Conservation (phyloP, 2,329 filamentous ascomycete species). For the Didymellaceae sp. region DNA sequence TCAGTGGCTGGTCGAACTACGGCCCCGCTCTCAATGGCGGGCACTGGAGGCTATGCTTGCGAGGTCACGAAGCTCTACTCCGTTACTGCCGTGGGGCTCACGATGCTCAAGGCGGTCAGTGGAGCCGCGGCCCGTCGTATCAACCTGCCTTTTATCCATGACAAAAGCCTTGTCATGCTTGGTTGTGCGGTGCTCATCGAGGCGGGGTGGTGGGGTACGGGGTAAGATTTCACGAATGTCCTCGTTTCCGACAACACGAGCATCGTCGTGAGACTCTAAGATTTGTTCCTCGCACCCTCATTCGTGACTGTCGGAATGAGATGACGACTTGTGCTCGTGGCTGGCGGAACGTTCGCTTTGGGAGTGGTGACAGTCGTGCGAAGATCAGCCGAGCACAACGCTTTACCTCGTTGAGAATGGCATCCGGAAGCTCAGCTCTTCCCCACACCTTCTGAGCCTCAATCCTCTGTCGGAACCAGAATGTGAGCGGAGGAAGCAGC, state of each 20-base stretch:
- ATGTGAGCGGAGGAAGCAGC: slow-evolving; percentile 5
- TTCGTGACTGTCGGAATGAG: slow-evolving; percentile 22
- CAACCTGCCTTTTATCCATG: slow-evolving; percentile 40
- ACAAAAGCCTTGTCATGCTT: slow-evolving; percentile 14
- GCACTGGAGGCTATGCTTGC: slow-evolving; percentile 23
- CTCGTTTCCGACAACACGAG: slow-evolving; percentile 11
- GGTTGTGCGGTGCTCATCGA: slow-evolving; percentile 7
- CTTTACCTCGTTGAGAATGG: slow-evolving; percentile 26
- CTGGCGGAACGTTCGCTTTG: slow-evolving; percentile 27
- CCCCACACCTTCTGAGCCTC: slow-evolving; percentile 18
- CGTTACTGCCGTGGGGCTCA: slow-evolving; percentile 39
- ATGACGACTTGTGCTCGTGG: slow-evolving; percentile 19
- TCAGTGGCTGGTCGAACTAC: slow-evolving; percentile 27
- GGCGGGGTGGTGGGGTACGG: slow-evolving; percentile 25
- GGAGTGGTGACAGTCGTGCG: slow-evolving; percentile 12
- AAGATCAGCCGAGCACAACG: slow-evolving; percentile 13
- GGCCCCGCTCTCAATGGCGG: slow-evolving; percentile 26
- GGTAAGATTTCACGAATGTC: slow-evolving; percentile 23
- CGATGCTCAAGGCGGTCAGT: slow-evolving; percentile 44
- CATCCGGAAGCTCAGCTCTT: slow-evolving; percentile 28
- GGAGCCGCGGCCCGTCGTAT: slow-evolving; percentile 46
- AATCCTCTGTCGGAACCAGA: slow-evolving; percentile 28
- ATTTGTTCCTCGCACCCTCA: slow-evolving; percentile 20
- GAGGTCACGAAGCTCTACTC: slow-evolving; percentile 32
- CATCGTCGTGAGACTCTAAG: not conserved